A percentile compares a stretch with the other conserved stretches of the same genome.
phyloP scores from a whole-genome alignment of 345 rosid genomes.

The Limnanthes douglasii region DNA sequence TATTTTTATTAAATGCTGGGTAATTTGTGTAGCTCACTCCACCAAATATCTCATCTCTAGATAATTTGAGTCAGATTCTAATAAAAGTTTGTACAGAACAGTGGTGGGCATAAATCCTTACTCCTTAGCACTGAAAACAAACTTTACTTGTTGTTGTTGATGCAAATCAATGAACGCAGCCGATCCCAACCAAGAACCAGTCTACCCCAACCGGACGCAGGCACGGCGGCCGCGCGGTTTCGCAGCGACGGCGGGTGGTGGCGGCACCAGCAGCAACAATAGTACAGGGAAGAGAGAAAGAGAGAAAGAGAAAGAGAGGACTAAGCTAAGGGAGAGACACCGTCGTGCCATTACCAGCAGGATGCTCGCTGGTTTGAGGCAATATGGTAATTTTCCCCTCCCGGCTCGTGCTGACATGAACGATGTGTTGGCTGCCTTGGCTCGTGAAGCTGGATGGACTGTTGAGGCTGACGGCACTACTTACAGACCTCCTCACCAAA shows the following conservation, averaged over 20 bases:
- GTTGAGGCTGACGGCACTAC: constrained; percentile 91
- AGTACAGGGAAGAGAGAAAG: constrained; percentile 66
- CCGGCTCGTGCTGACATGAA: constrained; percentile 99
- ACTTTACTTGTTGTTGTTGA: not conserved
- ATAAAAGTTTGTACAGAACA: too few species aligned
- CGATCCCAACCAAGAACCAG: constrained; percentile 17
- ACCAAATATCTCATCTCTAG: too few species aligned
- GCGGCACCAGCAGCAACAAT: constrained; percentile 8
- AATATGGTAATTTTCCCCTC: constrained; percentile 83
- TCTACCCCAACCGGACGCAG: constrained; percentile 21
- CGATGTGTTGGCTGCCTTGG: constrained; percentile 93
- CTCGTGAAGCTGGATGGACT: constrained; percentile 97
- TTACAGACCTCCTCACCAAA: constrained; percentile 42
- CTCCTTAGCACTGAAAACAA: constrained; percentile 6
- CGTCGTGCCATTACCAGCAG: constrained; percentile 94
- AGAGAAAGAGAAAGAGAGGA: constrained; percentile 91
- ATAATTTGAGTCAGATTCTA: too few species aligned
- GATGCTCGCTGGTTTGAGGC: constrained; percentile 90
- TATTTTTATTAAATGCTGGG: too few species aligned
- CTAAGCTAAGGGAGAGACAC: constrained; percentile 93
- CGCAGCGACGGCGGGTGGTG: constrained; percentile 10
- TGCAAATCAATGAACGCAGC: constrained; percentile 10
- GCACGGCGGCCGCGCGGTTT: constrained; percentile 35
- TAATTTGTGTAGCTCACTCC: too few species aligned
- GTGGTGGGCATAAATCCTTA: too few species aligned